Evolutionary conservation across 108 stramenopile species (phyloP), one percentile per base, ranked within the genome.

Genomic region (Nitzschia palea): DNA sequence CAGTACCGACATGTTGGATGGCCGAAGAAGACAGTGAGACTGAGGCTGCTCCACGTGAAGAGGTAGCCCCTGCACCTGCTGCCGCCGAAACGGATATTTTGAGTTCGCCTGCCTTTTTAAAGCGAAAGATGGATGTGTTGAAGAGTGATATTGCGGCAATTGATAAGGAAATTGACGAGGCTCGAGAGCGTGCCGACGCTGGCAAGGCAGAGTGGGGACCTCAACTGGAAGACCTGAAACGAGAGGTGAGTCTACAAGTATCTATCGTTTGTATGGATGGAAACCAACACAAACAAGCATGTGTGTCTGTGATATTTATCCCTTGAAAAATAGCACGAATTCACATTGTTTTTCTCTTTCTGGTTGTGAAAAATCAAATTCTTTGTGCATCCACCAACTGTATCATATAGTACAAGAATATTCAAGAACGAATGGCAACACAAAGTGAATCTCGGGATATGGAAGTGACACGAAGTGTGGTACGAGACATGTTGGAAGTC

Each of bases 161-260:
- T 17, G 88, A 91, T 25, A 68, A 70, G 55, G 77, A 82, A 30
- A 73, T 90, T 18, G 84, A 65, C 17, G 85, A 75, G 52, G 80
- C 86, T 25, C 78, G 80, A 56, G 82, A 74, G 27, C 76, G 67
- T 20, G 44, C 79, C 32, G 73, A 78, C 53, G 80, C 51, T 43
- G 87, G 79, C 20, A 90, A 91, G 63, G 87, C 61, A 14, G 94
- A 95, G 78, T 95, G 94, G 94, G 87, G 84, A 42, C 69, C 76
- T 37, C 82, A 93, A 62, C 60, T 93, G 47, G 86, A 84, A 22
- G 56, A 62, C 15, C 50, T 93, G 47, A 58, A 73, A 45, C 62
- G 42, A 55, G 91, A 93, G 83, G 87, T 88, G 54, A 70, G 84
- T 68, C 25, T n/a, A n/a, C n/a, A n/a, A n/a, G n/a, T n/a, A n/a